Base-by-base conservation (phyloP, 352 stramenopile species). In the Pythium pyrilobum region DNA sequence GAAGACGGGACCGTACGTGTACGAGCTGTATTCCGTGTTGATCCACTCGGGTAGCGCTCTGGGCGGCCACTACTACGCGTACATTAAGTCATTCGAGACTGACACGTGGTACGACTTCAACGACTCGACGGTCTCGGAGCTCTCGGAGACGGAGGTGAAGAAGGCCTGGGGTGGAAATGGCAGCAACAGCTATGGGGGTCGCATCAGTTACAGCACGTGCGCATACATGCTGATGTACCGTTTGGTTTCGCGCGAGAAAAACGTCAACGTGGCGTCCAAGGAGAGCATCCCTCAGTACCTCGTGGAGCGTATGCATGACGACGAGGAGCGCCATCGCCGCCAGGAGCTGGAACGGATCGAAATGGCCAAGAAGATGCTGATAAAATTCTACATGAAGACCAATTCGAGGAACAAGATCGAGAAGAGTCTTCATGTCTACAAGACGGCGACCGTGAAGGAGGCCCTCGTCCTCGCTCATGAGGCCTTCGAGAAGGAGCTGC, bases 221-320 rank as follows among this genome's bases (percentile, higher is more conserved):
- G 87, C 87, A n/a, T 96, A 96, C 67, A 96, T 96, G 85, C 66
- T 96, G 9, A 83, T 96, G 73, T 96, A 96, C 61, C 80, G 87
- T 10, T 60, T 92, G 21, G 80, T 96, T 12, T 75, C 71, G 24
- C 31, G 58, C 2, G 59, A 81, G 23, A 85, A 79, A 31, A 92
- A 92, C 61, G 64, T 88, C 15, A 85, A 87, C 24, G 56, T 63
- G 27, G 83, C 87, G 25, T 49, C 69, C 11, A 70, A 79, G 2
- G 74, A 80, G 5, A 79, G 56, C 20, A 85, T 92, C 50, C 82
- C 82, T 3, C 47, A 67, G 46, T 89, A 86, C 59, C 67, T 92
- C 18, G 72, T 82, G 45, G 68, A 87, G 20, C 72, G 73, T 40
- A 87, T 92, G 32, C 51, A 44, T 5, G 76, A 77, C 8, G 82